Conservation (phyloP, 257 asterid species). For the Solanum chiquidenum region DNA sequence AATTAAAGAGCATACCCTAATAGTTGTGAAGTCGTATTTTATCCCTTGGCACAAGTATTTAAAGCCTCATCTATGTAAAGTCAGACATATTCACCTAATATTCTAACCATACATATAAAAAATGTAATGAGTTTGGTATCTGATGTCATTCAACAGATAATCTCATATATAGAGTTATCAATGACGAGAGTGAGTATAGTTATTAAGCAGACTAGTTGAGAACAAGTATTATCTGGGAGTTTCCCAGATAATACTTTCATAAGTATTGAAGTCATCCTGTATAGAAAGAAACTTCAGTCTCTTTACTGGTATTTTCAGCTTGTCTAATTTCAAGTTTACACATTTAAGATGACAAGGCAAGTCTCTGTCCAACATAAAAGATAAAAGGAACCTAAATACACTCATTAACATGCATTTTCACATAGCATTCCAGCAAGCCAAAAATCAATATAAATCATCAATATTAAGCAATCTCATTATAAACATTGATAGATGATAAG, state of each 20-base stretch:
- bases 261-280: not conserved
- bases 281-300: not conserved
- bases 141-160: not conserved
- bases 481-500: not conserved
- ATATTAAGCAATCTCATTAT: no score
- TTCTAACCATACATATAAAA: not conserved
- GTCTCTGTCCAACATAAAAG: not conserved
- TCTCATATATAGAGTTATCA: not conserved
- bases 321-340: not conserved
- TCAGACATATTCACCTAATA: not conserved
- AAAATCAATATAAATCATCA: no score
- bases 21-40: not conserved
- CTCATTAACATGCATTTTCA: not conserved
- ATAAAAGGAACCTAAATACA: not conserved
- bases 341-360: not conserved
- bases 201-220: not conserved
- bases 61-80: not conserved
- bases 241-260: not conserved
- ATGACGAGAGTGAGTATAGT: not conserved
- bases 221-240: not conserved
- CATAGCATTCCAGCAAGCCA: not conserved
- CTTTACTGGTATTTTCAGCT: not conserved
- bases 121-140: not conserved
- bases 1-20: not conserved
- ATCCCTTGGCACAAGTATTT: not conserved